Percentiles rank a stretch among this genome's conserved stretches.
Conservation (phyloP, 306 rosid genomes). For the Castanea mollissima region DNA sequence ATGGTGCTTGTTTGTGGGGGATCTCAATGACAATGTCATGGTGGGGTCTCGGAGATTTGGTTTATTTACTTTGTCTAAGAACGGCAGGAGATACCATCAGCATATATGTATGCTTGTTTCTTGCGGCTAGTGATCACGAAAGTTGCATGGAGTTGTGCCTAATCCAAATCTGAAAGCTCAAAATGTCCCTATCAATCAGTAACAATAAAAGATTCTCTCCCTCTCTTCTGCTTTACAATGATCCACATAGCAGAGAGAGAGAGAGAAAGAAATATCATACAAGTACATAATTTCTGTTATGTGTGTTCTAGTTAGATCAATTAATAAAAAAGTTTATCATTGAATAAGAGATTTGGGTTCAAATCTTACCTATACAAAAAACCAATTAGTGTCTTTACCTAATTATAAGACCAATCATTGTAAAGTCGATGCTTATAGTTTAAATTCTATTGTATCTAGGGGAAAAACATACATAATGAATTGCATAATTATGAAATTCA, state of each 20-base stretch:
- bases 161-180: constrained; percentile 42
- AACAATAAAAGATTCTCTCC: constrained; percentile 38
- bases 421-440: no score
- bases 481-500: no score
- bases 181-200: constrained; percentile 39
- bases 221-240: constrained; percentile 21
- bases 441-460: no score
- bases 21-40: constrained; percentile 14
- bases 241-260: not conserved
- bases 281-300: no score
- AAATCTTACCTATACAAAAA: no score
- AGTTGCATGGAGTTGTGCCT: constrained; percentile 48
- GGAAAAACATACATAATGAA: no score
- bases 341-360: no score
- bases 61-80: not conserved
- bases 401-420: no score
- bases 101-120: constrained; percentile 33
- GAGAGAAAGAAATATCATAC: no score
- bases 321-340: no score
- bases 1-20: not conserved
- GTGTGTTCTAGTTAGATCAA: no score
- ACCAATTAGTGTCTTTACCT: accelerated
- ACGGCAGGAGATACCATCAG: constrained; percentile 27
- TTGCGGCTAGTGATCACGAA: constrained; percentile 46
- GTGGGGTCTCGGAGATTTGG: constrained; percentile 39